phyloP scores from a whole-genome alignment of 306 rosid genomes.

The Inga leiocalycina region DNA sequence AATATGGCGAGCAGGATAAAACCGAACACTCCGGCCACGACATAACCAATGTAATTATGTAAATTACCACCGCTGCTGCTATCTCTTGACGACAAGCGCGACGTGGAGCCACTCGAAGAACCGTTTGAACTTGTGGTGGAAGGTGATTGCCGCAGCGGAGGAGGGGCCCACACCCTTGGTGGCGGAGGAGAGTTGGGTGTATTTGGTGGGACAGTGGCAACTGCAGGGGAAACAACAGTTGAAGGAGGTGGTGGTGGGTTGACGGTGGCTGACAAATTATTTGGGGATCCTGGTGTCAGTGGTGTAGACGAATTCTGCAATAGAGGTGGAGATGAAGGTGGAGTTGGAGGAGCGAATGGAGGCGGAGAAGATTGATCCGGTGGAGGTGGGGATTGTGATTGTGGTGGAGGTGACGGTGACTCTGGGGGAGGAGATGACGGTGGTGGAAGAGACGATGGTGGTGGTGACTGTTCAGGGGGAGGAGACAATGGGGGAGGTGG shows the following conservation, averaged over 20 bases:
- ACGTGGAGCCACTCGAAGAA: slow-evolving; percentile 8
- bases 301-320: not conserved
- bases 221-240: slow-evolving; percentile 26
- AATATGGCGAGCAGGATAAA: slow-evolving; percentile 47
- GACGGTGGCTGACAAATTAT: not conserved
- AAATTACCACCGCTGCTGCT: not conserved
- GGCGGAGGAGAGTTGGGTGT: slow-evolving; percentile 7
- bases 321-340: slow-evolving; percentile 1
- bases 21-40: slow-evolving; percentile 50
- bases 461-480: not conserved
- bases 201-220: not conserved
- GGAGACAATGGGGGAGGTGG: not conserved
- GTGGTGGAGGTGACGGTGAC: not conserved
- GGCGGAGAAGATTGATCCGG: not conserved
- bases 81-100: slow-evolving; percentile 15
- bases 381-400: not conserved
- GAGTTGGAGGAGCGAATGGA: not conserved
- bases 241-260: slow-evolving; percentile 17
- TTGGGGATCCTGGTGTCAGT: not conserved
- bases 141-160: not conserved
- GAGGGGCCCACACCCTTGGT: not conserved
- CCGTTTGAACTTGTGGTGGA: slow-evolving; percentile 3
- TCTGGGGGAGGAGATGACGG: not conserved
- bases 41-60: slow-evolving; percentile 42
- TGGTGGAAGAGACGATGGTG: not conserved